Conservation (phyloP, 495 filamentous ascomycete species). For the Lindgomyces ingoldianus region DNA sequence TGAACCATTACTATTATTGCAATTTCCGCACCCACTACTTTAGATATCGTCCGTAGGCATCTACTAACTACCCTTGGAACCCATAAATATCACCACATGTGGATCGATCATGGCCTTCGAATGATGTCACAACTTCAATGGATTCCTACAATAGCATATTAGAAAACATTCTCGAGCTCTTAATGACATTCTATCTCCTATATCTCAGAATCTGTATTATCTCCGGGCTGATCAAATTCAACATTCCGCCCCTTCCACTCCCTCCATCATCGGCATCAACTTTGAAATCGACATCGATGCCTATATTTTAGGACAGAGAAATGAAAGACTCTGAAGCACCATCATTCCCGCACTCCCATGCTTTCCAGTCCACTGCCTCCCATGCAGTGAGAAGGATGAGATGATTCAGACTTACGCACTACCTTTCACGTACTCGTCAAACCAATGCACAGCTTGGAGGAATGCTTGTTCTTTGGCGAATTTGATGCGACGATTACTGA, state of each 20-base stretch:
- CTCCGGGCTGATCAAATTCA: not conserved
- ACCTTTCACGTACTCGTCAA: conserved; percentile 59
- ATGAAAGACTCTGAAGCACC: not conserved
- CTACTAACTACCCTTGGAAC: too few relatives aligned
- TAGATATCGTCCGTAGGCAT: too few relatives aligned
- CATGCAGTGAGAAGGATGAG: not conserved
- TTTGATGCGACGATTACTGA: conserved; percentile 60
- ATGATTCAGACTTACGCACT: not conserved
- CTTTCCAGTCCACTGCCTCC: not conserved
- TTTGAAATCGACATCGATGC: not conserved
- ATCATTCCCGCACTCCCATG: not conserved
- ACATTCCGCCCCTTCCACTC: not conserved
- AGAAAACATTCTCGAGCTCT: conserved; percentile 8
- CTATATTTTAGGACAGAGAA: not conserved
- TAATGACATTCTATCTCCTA: conserved; percentile 9
- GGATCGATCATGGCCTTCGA: too few relatives aligned
- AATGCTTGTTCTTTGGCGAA: conserved; percentile 88
- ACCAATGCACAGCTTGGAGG: conserved; percentile 77
- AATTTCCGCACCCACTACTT: too few relatives aligned
- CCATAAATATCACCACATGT: too few relatives aligned
- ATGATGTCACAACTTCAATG: not conserved
- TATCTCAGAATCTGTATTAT: not conserved
- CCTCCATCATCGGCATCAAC: not conserved
- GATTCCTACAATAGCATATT: not conserved
- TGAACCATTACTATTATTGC: too few relatives aligned